A percentile compares a stretch with the other conserved stretches of the same genome.
Evolutionary conservation across 2,329 filamentous ascomycete species (phyloP).

Genomic region (Diaporthe velutina): DNA sequence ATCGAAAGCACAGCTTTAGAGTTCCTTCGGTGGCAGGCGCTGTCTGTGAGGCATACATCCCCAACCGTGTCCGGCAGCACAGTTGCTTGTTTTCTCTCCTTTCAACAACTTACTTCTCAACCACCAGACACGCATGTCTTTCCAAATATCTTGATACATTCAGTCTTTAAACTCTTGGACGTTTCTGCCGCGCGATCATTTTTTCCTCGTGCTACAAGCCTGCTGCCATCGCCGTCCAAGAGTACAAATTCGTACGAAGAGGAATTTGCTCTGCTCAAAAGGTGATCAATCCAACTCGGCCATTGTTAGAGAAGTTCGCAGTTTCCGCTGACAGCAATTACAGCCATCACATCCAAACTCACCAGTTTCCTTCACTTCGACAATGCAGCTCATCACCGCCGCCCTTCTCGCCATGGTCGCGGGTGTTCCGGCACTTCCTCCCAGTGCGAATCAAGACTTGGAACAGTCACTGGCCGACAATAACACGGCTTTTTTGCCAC

Average conservation of each 20-base stretch:
- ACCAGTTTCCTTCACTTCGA: not conserved
- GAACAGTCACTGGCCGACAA: not conserved
- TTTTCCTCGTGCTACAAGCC: too few relatives aligned
- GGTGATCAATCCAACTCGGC: not conserved
- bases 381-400: not conserved
- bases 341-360: not conserved
- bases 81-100: not conserved
- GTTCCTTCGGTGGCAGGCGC: not conserved
- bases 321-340: not conserved
- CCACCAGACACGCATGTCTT: not conserved
- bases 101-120: not conserved
- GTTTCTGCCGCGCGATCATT: not conserved
- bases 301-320: not conserved
- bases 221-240: not conserved
- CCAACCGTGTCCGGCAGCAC: too few relatives aligned
- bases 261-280: not conserved
- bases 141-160: not conserved
- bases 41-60: not conserved
- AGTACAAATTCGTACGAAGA: not conserved
- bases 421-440: not conserved
- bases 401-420: not conserved
- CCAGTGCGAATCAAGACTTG: not conserved
- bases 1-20: not conserved
- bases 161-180: not conserved
- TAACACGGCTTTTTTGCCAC: too few relatives aligned